Evolutionary conservation across 371 early-diverging fungal species (phyloP).

Genomic region (Apophysomyces ossiformis): DNA sequence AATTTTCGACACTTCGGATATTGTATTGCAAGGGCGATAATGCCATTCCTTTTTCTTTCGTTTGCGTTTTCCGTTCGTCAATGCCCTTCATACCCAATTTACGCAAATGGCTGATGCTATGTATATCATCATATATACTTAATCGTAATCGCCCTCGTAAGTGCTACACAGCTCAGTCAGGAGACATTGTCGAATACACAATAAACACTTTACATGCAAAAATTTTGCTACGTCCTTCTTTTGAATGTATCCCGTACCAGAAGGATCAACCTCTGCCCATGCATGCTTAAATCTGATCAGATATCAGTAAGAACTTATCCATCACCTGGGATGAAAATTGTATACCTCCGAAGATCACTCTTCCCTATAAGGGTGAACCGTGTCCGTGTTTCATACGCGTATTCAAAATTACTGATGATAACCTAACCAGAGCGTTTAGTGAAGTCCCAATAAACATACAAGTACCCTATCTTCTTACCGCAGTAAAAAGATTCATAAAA

Average conservation of each 20-base stretch:
- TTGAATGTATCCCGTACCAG: conserved; percentile 58
- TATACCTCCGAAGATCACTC: conserved; percentile 57
- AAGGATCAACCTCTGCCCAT: conserved; percentile 62
- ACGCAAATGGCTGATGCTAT: conserved; percentile 34
- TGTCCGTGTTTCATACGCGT: conserved; percentile 60
- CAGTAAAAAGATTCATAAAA: conserved; percentile 63
- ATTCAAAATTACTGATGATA: conserved; percentile 65
- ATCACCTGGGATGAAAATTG: neutral
- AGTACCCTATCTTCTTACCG: conserved; percentile 37
- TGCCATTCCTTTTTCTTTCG: neutral
- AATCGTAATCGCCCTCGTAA: conserved; percentile 52
- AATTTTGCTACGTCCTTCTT: conserved; percentile 53
- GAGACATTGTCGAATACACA: neutral
- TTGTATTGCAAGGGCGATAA: conserved; percentile 17
- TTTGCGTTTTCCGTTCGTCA: conserved; percentile 3
- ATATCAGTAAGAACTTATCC: neutral
- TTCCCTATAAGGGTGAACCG: conserved; percentile 59
- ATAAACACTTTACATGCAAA: conserved; percentile 24
- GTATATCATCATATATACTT: conserved; percentile 49
- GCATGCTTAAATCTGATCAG: conserved; percentile 52
- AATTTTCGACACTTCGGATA: conserved; percentile 27
- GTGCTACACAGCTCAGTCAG: conserved; percentile 18
- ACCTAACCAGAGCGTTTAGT: conserved; percentile 25
- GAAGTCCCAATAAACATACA: neutral
- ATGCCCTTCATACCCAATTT: conserved; percentile 23